Base-by-base conservation (phyloP, 768 basidiomycete species). In the Psilocybe cubensis region DNA sequence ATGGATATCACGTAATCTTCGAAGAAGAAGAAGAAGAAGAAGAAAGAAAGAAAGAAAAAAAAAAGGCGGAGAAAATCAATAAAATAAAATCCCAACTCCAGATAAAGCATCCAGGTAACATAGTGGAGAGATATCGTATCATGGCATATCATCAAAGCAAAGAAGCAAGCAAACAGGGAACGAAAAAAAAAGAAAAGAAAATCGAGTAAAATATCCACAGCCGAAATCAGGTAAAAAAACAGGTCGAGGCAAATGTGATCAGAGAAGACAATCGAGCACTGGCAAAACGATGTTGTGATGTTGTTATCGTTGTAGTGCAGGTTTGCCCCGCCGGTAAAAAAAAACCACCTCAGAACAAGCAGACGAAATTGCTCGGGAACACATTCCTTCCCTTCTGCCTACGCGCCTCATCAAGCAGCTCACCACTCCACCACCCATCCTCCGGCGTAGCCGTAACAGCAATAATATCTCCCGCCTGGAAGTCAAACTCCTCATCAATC, bases 401-500 rank as follows among this genome's bases (percentile, higher is more conserved):
- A 62, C 92, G 74, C 27, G 79, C 77, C 63, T 92, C 90, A 59
- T 92, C 89, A n/a, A 93, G 74, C 57, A 94, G 72, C 64, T 91
- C 88, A 21, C 96, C 96, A 54, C 87, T 91, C 96, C 96, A 98
- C 96, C 96, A 98, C 1, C 96, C 96, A 66, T 97, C 96, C 65
- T 95, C 94, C 4, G 94, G 94, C 5, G 94, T 96, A 20, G 87
- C 82, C 0, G 92, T 96, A 9, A 98, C 96, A 6, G 95, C 96
- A 62, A 98, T 97, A 62, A 97, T 92, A 72, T 98, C 96, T 2
- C 91, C 93, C 20, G 87, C 79, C 68, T 95, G 92, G 85, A 98
- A 98, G 70, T 96, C 91, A 71, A 98, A 98, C 74, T 98, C 96
- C 68, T 96, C 94, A 1, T 91, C 88, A 60, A 90, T 92, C 10